phyloP scores from a whole-genome alignment of 2,329 filamentous ascomycete species.

The Aurifilum marmelostoma region DNA sequence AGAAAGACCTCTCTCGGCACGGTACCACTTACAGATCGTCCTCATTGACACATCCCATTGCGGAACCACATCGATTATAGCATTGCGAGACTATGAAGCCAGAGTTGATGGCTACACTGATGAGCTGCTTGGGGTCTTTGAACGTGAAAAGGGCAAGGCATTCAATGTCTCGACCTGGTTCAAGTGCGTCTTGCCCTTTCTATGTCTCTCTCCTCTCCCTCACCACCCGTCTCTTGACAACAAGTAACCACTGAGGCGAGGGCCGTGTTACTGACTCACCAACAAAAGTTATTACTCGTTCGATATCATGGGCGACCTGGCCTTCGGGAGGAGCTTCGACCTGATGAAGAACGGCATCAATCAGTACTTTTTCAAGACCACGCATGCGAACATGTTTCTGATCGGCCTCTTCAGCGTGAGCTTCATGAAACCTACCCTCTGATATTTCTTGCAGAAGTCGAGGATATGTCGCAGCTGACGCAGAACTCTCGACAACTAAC shows the following conservation, averaged over 20 bases:
- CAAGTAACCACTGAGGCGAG: not conserved
- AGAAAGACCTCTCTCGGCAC: not conserved
- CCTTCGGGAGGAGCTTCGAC: slow-evolving; percentile 42
- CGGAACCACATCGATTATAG: not conserved
- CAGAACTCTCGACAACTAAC: not conserved
- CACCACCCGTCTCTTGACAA: not conserved
- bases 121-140: slow-evolving; percentile 12
- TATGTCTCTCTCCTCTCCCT: not conserved
- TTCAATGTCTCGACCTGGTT: slow-evolving; percentile 19
- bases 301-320: slow-evolving; percentile 47
- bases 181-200: slow-evolving; percentile 8
- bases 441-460: too few relatives aligned
- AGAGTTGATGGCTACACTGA: slow-evolving; percentile 13
- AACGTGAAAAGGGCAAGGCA: slow-evolving; percentile 7
- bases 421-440: too few relatives aligned
- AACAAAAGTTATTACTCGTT: slow-evolving; percentile 33
- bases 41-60: not conserved
- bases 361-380: slow-evolving; percentile 35
- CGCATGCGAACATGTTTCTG: slow-evolving; percentile 33
- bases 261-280: not conserved
- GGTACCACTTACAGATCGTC: not conserved
- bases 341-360: slow-evolving; percentile 38
- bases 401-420: slow-evolving; percentile 33
- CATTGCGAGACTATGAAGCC: slow-evolving; percentile 17
- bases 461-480: too few relatives aligned